Percentiles rank a stretch among this genome's conserved stretches.
Conservation (phyloP, 768 basidiomycete genomes). For the Lentinula guzmanii region DNA sequence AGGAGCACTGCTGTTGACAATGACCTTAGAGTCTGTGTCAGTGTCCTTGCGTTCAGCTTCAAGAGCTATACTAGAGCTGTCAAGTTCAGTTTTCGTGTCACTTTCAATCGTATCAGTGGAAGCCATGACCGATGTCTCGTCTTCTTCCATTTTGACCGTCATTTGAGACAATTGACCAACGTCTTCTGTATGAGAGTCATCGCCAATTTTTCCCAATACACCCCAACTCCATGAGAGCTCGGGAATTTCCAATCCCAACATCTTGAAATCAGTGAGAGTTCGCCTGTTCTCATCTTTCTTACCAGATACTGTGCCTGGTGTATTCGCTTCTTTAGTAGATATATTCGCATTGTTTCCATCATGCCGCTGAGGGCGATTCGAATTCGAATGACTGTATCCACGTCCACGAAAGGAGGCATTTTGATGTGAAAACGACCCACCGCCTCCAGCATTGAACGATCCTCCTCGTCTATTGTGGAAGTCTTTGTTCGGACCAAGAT, state of each 20-base stretch:
- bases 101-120: constrained; percentile 15
- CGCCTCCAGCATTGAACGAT: constrained; percentile 48
- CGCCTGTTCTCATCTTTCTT: constrained; percentile 87
- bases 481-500: constrained; percentile 56
- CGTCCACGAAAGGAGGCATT: constrained; percentile 53
- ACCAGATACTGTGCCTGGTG: constrained; percentile 42
- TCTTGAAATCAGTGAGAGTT: constrained; percentile 97
- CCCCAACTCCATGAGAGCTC: constrained; percentile 90
- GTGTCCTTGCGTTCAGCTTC: constrained; percentile 14
- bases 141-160: constrained; percentile 27
- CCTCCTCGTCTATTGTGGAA: constrained; percentile 63
- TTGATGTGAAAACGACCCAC: constrained; percentile 33
- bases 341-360: constrained; percentile 28
- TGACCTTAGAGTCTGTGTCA: constrained; percentile 14
- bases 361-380: constrained; percentile 30
- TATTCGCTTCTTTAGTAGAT: constrained; percentile 14
- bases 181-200: constrained; percentile 9
- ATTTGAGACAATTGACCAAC: constrained; percentile 5
- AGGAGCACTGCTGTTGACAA: constrained; percentile 30
- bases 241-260: constrained; percentile 82
- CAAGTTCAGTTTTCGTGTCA: constrained; percentile 20
- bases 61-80: constrained; percentile 19
- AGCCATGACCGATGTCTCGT: constrained; percentile 15
- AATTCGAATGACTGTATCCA: constrained; percentile 47
- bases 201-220: constrained; percentile 33